Base-by-base conservation (phyloP, 2,329 filamentous ascomycete species). In the Neonectria neomacrospora region DNA sequence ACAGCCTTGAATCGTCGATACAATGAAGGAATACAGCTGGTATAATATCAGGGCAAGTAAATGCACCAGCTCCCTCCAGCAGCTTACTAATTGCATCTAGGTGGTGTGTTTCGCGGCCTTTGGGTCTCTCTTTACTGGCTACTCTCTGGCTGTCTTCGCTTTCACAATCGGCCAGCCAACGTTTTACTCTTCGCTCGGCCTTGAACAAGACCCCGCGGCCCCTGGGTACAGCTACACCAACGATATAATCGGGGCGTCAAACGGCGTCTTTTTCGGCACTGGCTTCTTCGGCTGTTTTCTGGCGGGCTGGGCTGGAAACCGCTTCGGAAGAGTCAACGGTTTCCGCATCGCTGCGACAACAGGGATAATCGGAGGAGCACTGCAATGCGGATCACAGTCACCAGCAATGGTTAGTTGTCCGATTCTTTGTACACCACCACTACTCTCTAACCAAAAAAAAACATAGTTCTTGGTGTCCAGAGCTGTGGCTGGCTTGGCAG, bases 251-350 rank as follows among this genome's bases (percentile, higher is more conserved):
- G 54, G 54, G 11, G 54, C 54, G 7, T 18, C 54, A 22, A 56
- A 56, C 26, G 54, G 54, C 28, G 54, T 56, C 23, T 56, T 56
- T 41, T 56, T 56, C 26, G 42, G 54, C 10, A 48, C 54, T 22
- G 54, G 54, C 26, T 56, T 56, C 41, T 56, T 56, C n/a, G 54
- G 54, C 16, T 56, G 54, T 28, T 56, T 56, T 28, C 12, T 56
- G 28, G 54, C 54, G 7, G 54, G 54, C 39, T 56, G 54, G 54
- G 54, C 54, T n/a, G 54, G 54, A 20, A 56, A 56, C 32, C 54
- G 42, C 9, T 56, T 56, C 34, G 54, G 54, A 34, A 56, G 54
- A 37, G 54, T 56, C 3, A 56, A 56, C 34, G 54, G 54, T 23
- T 56, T 56, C 26, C 54, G 54, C 16, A 56, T 56, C 26, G 54